A percentile compares a stretch with the other conserved stretches of the same genome.
Evolutionary conservation across 75 land plant species (phyloP).

Genomic region (Chamaecyparis obtusa): DNA sequence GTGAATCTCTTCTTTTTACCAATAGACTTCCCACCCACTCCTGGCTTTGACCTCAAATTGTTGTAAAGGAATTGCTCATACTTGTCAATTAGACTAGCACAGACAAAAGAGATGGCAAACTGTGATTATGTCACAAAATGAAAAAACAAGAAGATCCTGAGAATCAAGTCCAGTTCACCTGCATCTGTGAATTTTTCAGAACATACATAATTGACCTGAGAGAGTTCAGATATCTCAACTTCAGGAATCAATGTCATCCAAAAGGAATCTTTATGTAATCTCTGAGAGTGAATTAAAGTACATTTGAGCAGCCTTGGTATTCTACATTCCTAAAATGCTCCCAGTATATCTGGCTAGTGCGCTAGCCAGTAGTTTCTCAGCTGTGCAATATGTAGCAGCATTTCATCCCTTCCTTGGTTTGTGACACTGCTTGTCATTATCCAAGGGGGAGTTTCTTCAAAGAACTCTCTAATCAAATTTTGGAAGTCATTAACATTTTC

Average conservation of each 20-base stretch:
- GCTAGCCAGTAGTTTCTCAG: slow-evolving; percentile 83
- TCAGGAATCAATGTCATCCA: background rate
- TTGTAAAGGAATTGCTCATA: background rate
- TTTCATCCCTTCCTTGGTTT: slow-evolving; percentile 86
- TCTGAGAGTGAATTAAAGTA: background rate
- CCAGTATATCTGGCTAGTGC: slow-evolving; percentile 27
- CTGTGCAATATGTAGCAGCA: slow-evolving; percentile 87
- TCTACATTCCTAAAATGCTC: background rate
- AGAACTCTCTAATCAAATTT: slow-evolving; percentile 52
- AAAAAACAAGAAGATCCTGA: background rate
- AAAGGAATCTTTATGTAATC: background rate
- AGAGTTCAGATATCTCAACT: background rate
- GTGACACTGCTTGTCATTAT: slow-evolving; percentile 94
- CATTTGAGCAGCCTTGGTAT: background rate
- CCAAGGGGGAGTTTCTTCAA: slow-evolving; percentile 83
- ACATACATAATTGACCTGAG: background rate
- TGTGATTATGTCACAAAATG: background rate
- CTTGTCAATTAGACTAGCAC: background rate
- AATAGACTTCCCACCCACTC: background rate
- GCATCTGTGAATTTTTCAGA: background rate
- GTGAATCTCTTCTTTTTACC: background rate
- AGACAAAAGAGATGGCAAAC: background rate
- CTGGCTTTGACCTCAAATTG: background rate
- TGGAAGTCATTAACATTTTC: slow-evolving; percentile 85
- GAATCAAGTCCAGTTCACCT: background rate